Evolutionary conservation across 345 rosid species (phyloP).

Genomic region (Populus davidiana): DNA sequence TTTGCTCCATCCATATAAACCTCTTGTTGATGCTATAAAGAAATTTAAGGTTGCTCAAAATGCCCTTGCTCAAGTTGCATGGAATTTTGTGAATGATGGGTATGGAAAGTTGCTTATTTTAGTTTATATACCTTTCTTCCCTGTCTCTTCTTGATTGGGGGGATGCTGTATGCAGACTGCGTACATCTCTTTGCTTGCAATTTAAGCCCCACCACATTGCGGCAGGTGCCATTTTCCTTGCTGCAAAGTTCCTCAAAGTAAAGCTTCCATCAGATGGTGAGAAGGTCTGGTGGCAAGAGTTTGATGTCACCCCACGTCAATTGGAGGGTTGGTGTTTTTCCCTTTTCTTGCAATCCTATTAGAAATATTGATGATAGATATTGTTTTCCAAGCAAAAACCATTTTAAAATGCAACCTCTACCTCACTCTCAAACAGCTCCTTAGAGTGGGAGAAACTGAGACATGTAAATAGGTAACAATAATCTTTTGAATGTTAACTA

Average conservation of each 20-base stretch:
- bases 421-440: too few relatives aligned
- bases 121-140: constrained; percentile 25
- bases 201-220: constrained; percentile 93
- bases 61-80: constrained; percentile 77
- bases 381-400: background rate
- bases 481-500: too few relatives aligned
- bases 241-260: constrained; percentile 70
- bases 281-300: constrained; percentile 61
- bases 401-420: too few relatives aligned
- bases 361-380: background rate
- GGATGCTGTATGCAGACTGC: constrained; percentile 72
- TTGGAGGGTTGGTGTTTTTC: constrained; percentile 38
- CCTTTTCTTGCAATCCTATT: background rate
- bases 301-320: constrained; percentile 41
- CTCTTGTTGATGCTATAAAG: constrained; percentile 78
- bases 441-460: background rate
- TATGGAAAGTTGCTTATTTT: constrained; percentile 31
- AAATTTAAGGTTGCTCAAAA: constrained; percentile 75
- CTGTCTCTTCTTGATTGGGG: constrained; percentile 39
- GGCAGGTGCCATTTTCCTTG: constrained; percentile 84
- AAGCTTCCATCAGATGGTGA: constrained; percentile 74
- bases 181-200: constrained; percentile 93
- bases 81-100: constrained; percentile 89
- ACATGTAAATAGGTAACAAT: too few relatives aligned
- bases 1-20: constrained; percentile 78